Evolutionary conservation across 371 early-diverging fungal species (phyloP).

Genomic region (Parasitella parasitica): DNA sequence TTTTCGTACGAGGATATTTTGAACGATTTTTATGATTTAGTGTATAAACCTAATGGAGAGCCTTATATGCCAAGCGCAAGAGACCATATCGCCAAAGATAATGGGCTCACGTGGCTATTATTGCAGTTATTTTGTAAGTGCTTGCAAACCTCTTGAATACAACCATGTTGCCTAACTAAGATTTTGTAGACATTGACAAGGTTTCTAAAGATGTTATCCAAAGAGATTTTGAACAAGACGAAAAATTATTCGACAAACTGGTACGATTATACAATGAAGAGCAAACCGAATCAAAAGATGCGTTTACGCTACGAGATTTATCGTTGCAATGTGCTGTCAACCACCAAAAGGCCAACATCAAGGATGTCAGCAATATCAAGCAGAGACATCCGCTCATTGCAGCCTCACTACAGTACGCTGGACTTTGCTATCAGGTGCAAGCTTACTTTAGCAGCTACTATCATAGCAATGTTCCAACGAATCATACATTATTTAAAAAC

Average conservation of each 20-base stretch:
- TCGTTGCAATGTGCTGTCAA: conserved; percentile 73
- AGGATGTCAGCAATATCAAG: conserved; percentile 70
- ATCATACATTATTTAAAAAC: conserved; percentile 56
- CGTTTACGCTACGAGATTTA: conserved; percentile 75
- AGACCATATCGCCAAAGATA: conserved; percentile 63
- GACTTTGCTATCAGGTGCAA: conserved; percentile 55
- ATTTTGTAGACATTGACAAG: conserved; percentile 56
- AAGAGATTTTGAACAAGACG: conserved; percentile 71
- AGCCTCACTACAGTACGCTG: conserved; percentile 64
- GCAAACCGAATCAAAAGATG: conserved; percentile 73
- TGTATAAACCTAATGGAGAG: conserved; percentile 55
- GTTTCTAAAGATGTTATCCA: conserved; percentile 56
- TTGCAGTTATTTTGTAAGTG: conserved; percentile 72
- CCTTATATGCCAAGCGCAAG: conserved; percentile 40
- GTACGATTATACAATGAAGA: conserved; percentile 73
- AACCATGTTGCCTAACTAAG: too few relatives aligned
- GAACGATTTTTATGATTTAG: conserved; percentile 61
- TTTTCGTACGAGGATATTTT: conserved; percentile 69
- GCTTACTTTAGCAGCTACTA: conserved; percentile 53
- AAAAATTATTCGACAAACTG: conserved; percentile 69
- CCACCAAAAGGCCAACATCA: conserved; percentile 64
- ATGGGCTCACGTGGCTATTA: conserved; percentile 73
- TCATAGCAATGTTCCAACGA: conserved; percentile 56
- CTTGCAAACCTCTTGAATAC: too few relatives aligned
- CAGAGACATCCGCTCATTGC: conserved; percentile 72